A percentile compares a stretch with the other conserved stretches of the same genome.
These are phyloP conservation scores for Sparassis latifolia DNA, from an alignment of 1,284 basidiomycete species.

Conservation along the genomic window DNA sequence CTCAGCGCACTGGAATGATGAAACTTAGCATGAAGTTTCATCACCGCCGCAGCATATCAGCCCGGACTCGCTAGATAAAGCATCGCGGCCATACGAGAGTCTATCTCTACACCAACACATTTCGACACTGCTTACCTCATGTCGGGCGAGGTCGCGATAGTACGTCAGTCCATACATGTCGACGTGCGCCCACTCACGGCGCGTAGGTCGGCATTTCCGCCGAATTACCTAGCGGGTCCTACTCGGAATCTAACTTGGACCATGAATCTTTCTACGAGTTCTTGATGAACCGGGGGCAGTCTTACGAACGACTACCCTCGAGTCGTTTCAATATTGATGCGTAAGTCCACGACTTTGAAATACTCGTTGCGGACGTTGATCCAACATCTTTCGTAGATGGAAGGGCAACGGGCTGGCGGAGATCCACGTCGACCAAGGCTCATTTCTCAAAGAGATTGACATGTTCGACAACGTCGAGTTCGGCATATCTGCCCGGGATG, in stretches of 20 bases:
- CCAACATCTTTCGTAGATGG: background rate
- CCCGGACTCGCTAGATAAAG: no score
- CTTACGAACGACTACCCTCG: constrained; percentile 28
- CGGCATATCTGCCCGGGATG: constrained; percentile 32
- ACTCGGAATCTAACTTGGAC: constrained; percentile 25
- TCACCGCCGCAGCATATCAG: no score
- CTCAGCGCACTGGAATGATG: no score
- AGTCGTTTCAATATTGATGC: constrained; percentile 27
- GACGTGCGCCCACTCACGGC: no score
- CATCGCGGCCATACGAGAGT: no score
- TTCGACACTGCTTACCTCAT: no score
- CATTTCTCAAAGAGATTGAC: constrained; percentile 33
- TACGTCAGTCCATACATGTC: no score
- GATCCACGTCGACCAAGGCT: constrained; percentile 24
- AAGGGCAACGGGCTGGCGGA: constrained; percentile 19
- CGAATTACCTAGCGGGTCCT: constrained; percentile 30
- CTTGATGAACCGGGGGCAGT: constrained; percentile 25
- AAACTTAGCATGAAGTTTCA: no score
- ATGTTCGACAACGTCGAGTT: constrained; percentile 36
- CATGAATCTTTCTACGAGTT: constrained; percentile 31
- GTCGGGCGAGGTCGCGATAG: no score
- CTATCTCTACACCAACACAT: no score
- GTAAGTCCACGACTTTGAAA: constrained; percentile 16
- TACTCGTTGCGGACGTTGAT: background rate
- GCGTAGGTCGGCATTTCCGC: constrained; percentile 35